A percentile compares a stretch with the other conserved stretches of the same genome.
Conservation (phyloP, 371 early-diverging fungal species). For the Batkoa obscura region DNA sequence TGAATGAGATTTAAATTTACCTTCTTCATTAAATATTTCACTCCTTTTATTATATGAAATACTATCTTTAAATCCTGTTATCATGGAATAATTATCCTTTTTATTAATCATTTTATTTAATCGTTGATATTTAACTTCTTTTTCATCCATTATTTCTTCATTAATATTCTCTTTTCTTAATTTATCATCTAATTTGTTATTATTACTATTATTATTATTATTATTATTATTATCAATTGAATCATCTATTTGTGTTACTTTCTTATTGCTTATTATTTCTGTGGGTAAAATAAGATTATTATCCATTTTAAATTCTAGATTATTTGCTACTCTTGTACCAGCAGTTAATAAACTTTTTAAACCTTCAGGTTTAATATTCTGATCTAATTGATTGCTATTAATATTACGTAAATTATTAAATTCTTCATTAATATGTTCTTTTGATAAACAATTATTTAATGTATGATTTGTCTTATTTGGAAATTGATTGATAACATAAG, state of each 20-base stretch:
- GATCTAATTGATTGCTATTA: background rate
- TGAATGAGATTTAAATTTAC: background rate
- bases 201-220: background rate
- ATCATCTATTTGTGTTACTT: background rate
- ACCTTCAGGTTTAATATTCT: background rate
- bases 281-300: background rate
- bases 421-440: background rate
- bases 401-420: background rate
- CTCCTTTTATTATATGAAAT: background rate
- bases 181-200: background rate
- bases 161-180: background rate
- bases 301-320: background rate
- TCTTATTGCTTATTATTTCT: background rate
- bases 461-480: no score
- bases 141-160: background rate
- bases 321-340: background rate
- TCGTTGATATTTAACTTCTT: no score
- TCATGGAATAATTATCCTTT: constrained; percentile 1
- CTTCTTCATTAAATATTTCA: background rate
- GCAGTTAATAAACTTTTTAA: background rate
- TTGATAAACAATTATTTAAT: background rate
- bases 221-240: background rate
- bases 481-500: background rate
- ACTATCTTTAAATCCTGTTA: background rate
- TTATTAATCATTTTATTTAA: no score